Base-by-base conservation (phyloP, 371 early-diverging fungal genomes). In the Apophysomyces trapeziformis region DNA sequence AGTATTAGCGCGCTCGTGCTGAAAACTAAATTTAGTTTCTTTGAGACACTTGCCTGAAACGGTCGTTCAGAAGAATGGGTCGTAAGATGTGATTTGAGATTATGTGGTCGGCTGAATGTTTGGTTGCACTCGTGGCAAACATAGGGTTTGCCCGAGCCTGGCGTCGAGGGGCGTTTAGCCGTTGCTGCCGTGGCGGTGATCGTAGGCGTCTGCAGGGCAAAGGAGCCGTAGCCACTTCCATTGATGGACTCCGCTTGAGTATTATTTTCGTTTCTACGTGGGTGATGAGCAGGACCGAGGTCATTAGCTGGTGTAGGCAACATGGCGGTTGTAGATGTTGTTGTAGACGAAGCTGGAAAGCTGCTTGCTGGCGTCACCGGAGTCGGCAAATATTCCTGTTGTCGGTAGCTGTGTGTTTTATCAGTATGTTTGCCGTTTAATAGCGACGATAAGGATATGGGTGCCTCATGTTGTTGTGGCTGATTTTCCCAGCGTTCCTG, bases 21-120 rank as follows among this genome's bases (percentile, higher is more conserved):
- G 54, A 21, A 50, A 26, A 50, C 54, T 50, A 50, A 50, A 50
- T 50, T 50, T 50, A 50, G 54, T 50, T 26, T 3, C 2, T 26
- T 50, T 50, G 54, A 50, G 54, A 50, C 54, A 57, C 46, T 71
- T 71, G 74, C 82, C 77, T 79, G 76, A 68, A 70, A 82, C 39
- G 79, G 77, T 38, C 77, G 77, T 65, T 71, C 68, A 64, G 72
- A 69, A 35, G 83, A 79, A 67, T 82, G 83, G 4, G 79, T 82
- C 41, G 79, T 72, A 57, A 71, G 66, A 67, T 82, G 83, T 14
- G 79, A 79, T 62, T 82, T 82, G 41, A 82, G 64, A 61, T 79
- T 82, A 60, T 82, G 79, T n/a, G 79, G 78, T 50, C 79, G 70
- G 63, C 74, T 73, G 60, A 82, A 82, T 5, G 74, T 70, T 58